These are phyloP conservation scores for Ramaria rubella DNA, from an alignment of 768 basidiomycete genomes.

Conservation along the genomic window DNA sequence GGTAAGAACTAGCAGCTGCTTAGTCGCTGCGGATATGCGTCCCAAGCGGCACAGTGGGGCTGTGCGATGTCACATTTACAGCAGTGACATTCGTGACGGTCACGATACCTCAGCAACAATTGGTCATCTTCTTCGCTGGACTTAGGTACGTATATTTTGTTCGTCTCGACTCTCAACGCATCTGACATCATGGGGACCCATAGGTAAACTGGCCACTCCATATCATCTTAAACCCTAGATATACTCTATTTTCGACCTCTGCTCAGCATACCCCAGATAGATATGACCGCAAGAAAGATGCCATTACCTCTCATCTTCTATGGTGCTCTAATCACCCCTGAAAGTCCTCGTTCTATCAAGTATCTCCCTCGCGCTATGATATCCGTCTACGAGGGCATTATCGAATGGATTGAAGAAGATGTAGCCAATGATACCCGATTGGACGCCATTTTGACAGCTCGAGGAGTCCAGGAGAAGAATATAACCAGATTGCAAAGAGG, in stretches of 20 bases:
- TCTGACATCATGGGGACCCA: too few species aligned
- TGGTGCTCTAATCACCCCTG: slow-evolving; percentile 3
- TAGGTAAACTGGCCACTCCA: too few species aligned
- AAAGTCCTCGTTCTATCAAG: slow-evolving; percentile 9
- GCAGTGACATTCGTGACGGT: background rate
- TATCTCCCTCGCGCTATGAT: slow-evolving; percentile 48
- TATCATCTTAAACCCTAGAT: too few species aligned
- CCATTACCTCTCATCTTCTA: background rate
- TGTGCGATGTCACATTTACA: background rate
- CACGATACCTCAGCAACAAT: background rate
- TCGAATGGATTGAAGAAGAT: slow-evolving; percentile 66
- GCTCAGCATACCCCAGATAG: too few species aligned
- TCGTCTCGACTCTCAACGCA: too few species aligned
- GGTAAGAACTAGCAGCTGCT: background rate
- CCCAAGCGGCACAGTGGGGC: background rate
- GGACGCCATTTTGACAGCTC: slow-evolving; percentile 42
- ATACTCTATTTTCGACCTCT: too few species aligned
- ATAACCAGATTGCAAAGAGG: slow-evolving; percentile 36
- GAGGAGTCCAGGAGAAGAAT: slow-evolving; percentile 36
- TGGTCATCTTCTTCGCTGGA: too few species aligned
- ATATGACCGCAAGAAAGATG: too few species aligned
- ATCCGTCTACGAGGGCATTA: slow-evolving; percentile 47
- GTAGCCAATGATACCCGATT: slow-evolving; percentile 38
- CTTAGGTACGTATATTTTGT: too few species aligned
- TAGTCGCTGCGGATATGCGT: background rate